Conservation (phyloP, 768 basidiomycete species). For the Kwoniella botswanensis region DNA sequence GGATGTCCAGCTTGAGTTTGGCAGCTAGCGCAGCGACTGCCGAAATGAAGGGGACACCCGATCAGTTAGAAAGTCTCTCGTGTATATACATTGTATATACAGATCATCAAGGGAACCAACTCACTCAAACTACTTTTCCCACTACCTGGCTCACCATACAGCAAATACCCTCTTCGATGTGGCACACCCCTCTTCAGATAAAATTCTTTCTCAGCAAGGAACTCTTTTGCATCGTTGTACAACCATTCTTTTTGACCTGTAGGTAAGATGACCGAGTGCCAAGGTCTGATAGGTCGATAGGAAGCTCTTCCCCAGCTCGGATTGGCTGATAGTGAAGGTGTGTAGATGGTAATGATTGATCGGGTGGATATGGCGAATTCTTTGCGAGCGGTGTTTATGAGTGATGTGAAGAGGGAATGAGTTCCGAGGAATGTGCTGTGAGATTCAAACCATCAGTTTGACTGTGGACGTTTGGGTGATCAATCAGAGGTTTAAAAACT, state of each 20-base stretch:
- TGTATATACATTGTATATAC: no score
- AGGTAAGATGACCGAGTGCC: conserved; percentile 37
- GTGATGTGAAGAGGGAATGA: conserved; percentile 11
- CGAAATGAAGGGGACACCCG: no score
- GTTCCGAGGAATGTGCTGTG: conserved; percentile 14
- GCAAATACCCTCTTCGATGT: conserved; percentile 34
- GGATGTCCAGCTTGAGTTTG: conserved; percentile 85
- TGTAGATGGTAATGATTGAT: background rate
- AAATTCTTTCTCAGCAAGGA: conserved; percentile 27
- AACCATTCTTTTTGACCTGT: conserved; percentile 32
- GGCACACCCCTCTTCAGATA: conserved; percentile 39
- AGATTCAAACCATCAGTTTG: no score
- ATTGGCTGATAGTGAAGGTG: no score
- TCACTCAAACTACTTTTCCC: conserved; percentile 26
- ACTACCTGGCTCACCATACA: conserved; percentile 25
- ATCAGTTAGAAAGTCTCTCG: no score
- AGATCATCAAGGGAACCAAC: background rate
- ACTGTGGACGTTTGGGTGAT: no score
- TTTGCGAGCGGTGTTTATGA: background rate
- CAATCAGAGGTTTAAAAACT: no score
- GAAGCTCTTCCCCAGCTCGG: background rate
- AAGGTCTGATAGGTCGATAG: conserved; percentile 19
- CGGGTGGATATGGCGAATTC: conserved; percentile 1
- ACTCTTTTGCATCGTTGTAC: conserved; percentile 32
- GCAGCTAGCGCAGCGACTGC: conserved; percentile 75